A percentile compares a stretch with the other conserved stretches of the same genome.
phyloP scores from a whole-genome alignment of 1,284 basidiomycete species.

The Rhizoctonia solani region DNA sequence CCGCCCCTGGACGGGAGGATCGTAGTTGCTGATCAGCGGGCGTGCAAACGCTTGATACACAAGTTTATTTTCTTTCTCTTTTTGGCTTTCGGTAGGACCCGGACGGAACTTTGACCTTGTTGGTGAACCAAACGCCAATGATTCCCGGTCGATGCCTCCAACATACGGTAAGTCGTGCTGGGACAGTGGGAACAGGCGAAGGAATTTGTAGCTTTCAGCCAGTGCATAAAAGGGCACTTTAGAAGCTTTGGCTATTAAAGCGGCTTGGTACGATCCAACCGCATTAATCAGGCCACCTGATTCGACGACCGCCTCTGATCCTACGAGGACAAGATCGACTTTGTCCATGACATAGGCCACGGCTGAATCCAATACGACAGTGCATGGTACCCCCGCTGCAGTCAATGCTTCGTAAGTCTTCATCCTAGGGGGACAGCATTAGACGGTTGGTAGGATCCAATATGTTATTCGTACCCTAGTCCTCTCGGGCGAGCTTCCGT shows the following conservation, averaged over 20 bases:
- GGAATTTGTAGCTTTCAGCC: slow-evolving; percentile 98
- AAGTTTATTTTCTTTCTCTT: slow-evolving; percentile 21
- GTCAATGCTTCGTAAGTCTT: slow-evolving; percentile 86
- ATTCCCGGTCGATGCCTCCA: slow-evolving; percentile 19
- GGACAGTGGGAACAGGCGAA: slow-evolving; percentile 93
- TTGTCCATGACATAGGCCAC: slow-evolving; percentile 97
- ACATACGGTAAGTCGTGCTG: slow-evolving; percentile 86
- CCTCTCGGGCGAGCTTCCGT: slow-evolving; percentile 91
- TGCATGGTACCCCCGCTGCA: slow-evolving; percentile 88
- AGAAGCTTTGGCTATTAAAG: slow-evolving; percentile 90
- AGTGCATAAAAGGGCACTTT: slow-evolving; percentile 97
- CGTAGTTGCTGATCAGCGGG: slow-evolving; percentile 14
- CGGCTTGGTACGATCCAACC: slow-evolving; percentile 94
- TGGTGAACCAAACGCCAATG: not conserved
- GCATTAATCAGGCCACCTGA: slow-evolving; percentile 88
- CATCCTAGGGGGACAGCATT: slow-evolving; percentile 66
- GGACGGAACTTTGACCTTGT: slow-evolving; percentile 13
- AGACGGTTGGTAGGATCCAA: not conserved
- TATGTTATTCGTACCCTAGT: slow-evolving; percentile 61
- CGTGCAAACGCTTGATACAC: slow-evolving; percentile 7
- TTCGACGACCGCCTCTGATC: slow-evolving; percentile 96
- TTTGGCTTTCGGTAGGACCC: slow-evolving; percentile 9
- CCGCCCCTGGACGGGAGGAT: slow-evolving; percentile 14
- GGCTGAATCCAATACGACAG: slow-evolving; percentile 93
- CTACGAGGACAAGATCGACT: slow-evolving; percentile 91